Conservation (phyloP, 1,139 yeast genomes). For the Geotrichum bryndzae region DNA sequence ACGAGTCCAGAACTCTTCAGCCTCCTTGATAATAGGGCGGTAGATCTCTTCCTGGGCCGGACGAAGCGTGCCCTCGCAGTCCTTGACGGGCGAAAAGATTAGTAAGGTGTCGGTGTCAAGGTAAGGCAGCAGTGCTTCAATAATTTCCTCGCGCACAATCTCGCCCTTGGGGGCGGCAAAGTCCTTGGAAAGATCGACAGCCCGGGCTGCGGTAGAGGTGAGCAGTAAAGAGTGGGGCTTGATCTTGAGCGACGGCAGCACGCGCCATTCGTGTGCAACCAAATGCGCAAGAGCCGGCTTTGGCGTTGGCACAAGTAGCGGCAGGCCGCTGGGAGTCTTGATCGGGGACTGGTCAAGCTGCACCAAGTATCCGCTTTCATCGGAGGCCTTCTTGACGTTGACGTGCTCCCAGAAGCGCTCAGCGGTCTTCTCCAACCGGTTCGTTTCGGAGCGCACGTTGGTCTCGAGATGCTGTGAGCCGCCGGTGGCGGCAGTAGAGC, state of each 20-base stretch:
- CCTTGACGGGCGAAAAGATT: slow-evolving; percentile 74
- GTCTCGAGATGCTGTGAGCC: slow-evolving; percentile 21
- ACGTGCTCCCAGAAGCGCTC: slow-evolving; percentile 84
- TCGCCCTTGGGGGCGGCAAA: slow-evolving; percentile 23
- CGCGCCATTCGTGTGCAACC: slow-evolving; percentile 84
- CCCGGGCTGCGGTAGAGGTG: slow-evolving; percentile 80
- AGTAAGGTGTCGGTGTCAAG: slow-evolving; percentile 90
- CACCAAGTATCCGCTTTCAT: slow-evolving; percentile 41
- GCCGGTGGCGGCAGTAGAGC: neutral
- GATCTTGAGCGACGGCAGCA: slow-evolving; percentile 61
- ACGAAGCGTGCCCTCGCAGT: slow-evolving; percentile 78
- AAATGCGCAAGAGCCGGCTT: slow-evolving; percentile 62
- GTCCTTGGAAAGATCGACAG: slow-evolving; percentile 54
- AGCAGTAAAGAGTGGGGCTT: slow-evolving; percentile 79
- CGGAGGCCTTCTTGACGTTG: slow-evolving; percentile 37
- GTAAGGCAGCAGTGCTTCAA: slow-evolving; percentile 54
- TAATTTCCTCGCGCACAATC: slow-evolving; percentile 20
- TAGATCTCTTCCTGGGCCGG: slow-evolving; percentile 69
- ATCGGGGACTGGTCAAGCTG: slow-evolving; percentile 70
- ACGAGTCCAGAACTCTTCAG: slow-evolving; percentile 54
- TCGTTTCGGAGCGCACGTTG: slow-evolving; percentile 48
- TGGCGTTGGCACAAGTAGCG: slow-evolving; percentile 54
- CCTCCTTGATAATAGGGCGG: slow-evolving; percentile 63
- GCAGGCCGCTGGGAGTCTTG: slow-evolving; percentile 78
- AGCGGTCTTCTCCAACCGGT: slow-evolving; percentile 63